Percentiles rank a stretch among this genome's conserved stretches.
These are phyloP conservation scores for Alternaria dauci DNA, from an alignment of 2,329 filamentous ascomycete genomes.

Conservation along the genomic window DNA sequence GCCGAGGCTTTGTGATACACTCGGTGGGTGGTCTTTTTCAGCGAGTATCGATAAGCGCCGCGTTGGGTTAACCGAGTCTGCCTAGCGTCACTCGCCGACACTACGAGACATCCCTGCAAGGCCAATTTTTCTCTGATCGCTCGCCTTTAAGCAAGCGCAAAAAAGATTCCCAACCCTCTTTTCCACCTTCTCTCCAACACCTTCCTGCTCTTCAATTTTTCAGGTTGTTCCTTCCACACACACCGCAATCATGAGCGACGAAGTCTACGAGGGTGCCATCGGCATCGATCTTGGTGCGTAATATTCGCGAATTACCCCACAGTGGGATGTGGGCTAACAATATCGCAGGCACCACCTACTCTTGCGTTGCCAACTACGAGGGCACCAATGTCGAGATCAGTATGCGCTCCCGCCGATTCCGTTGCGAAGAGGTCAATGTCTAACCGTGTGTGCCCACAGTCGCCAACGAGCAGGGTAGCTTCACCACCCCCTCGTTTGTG, in stretches of 20 bases:
- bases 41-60: slow-evolving; percentile 19
- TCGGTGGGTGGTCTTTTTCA: slow-evolving; percentile 8
- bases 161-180: slow-evolving; percentile 28
- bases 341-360: slow-evolving; percentile 92
- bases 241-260: slow-evolving; percentile 82
- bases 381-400: slow-evolving; percentile 99
- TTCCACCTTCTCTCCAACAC: slow-evolving; percentile 43
- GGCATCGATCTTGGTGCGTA: slow-evolving; percentile 96
- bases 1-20: neutral
- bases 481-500: slow-evolving; percentile 98
- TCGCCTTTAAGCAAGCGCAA: slow-evolving; percentile 24
- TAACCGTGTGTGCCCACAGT: slow-evolving; percentile 59
- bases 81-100: slow-evolving; percentile 17
- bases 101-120: slow-evolving; percentile 20
- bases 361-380: slow-evolving; percentile 99
- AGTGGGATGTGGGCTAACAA: slow-evolving; percentile 43
- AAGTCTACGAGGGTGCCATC: slow-evolving; percentile 99
- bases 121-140: slow-evolving; percentile 24
- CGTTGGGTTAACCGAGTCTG: slow-evolving; percentile 16
- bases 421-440: slow-evolving; percentile 12
- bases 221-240: slow-evolving; percentile 40
- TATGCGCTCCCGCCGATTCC: slow-evolving; percentile 55
- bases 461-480: slow-evolving; percentile 99
- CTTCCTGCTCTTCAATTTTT: slow-evolving; percentile 39
- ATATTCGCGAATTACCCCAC: slow-evolving; percentile 37